phyloP scores from a whole-genome alignment of 2,329 filamentous ascomycete genomes.

The Hirsutella rhossiliensis region DNA sequence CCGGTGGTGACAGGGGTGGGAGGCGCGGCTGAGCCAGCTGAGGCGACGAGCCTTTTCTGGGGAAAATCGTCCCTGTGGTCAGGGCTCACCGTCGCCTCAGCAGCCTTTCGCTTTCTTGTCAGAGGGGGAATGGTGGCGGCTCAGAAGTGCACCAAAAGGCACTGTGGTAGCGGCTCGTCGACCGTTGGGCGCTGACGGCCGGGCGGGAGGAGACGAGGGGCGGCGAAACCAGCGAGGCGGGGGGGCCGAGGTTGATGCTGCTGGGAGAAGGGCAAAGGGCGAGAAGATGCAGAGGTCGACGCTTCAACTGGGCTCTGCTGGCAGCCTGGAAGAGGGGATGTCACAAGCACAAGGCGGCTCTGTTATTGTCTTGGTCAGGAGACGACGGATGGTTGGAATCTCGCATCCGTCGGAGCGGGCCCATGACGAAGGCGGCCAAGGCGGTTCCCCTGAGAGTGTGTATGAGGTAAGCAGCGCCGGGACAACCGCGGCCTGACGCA shows the following conservation, averaged over 20 bases:
- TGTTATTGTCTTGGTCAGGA: too few species aligned
- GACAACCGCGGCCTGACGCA: not conserved
- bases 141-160: not conserved
- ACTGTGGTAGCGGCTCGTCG: slow-evolving; percentile 1
- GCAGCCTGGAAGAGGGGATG: too few species aligned
- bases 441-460: not conserved
- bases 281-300: too few species aligned
- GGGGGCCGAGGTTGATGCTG: not conserved
- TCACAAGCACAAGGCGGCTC: too few species aligned
- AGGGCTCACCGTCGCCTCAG: slow-evolving; percentile 49
- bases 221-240: not conserved
- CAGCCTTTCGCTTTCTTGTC: slow-evolving; percentile 51
- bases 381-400: too few species aligned
- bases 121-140: slow-evolving; percentile 46
- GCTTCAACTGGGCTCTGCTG: too few species aligned
- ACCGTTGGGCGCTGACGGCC: slow-evolving; percentile 3
- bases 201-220: not conserved
- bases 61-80: slow-evolving; percentile 27
- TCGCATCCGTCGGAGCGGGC: not conserved
- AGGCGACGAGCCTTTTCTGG: slow-evolving; percentile 45
- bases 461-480: not conserved
- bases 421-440: slow-evolving; percentile 1
- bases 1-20: slow-evolving; percentile 40
- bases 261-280: too few species aligned
- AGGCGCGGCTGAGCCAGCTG: slow-evolving; percentile 43